Percentiles rank a stretch among this genome's conserved stretches.
phyloP scores from a whole-genome alignment of 163 green algal genomes.

The Chlorella variabilis region DNA sequence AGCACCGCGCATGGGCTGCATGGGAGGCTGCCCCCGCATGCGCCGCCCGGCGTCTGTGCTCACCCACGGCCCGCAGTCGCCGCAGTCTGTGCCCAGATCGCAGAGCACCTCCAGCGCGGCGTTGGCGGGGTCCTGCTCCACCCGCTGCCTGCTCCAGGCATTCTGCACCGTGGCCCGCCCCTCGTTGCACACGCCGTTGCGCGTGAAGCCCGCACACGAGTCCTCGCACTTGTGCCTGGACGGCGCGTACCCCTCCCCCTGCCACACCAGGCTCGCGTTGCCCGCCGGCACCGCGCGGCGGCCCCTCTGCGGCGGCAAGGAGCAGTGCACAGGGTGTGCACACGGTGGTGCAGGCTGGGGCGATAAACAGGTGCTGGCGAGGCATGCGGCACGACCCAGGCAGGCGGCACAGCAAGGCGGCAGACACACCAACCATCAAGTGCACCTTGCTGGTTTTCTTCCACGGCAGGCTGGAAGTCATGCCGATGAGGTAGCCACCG shows the following conservation, averaged over 20 bases:
- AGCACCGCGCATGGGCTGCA: too few species aligned
- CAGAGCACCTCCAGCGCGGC: slow-evolving; percentile 43
- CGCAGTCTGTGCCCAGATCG: slow-evolving; percentile 68
- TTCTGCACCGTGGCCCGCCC: background rate
- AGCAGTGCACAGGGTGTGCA: too few species aligned
- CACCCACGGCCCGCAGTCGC: slow-evolving; percentile 58
- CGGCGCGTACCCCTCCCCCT: background rate
- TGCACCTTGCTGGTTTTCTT: background rate
- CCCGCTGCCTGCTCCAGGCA: too few species aligned
- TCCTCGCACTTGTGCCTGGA: too few species aligned
- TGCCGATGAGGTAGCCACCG: background rate
- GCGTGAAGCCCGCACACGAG: slow-evolving; percentile 16
- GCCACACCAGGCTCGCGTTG: background rate
- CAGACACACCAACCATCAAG: background rate
- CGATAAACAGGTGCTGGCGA: too few species aligned
- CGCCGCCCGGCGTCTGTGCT: too few species aligned
- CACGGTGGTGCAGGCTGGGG: too few species aligned
- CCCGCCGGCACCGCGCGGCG: background rate
- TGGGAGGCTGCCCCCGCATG: too few species aligned
- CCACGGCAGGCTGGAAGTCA: background rate
- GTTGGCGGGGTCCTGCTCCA: too few species aligned
- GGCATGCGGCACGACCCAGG: too few species aligned
- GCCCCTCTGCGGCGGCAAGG: background rate
- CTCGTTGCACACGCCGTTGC: slow-evolving; percentile 37
- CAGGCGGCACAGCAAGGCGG: too few species aligned